Base-by-base conservation (phyloP, 1,284 basidiomycete genomes). In the Macrocystidia cucumis region DNA sequence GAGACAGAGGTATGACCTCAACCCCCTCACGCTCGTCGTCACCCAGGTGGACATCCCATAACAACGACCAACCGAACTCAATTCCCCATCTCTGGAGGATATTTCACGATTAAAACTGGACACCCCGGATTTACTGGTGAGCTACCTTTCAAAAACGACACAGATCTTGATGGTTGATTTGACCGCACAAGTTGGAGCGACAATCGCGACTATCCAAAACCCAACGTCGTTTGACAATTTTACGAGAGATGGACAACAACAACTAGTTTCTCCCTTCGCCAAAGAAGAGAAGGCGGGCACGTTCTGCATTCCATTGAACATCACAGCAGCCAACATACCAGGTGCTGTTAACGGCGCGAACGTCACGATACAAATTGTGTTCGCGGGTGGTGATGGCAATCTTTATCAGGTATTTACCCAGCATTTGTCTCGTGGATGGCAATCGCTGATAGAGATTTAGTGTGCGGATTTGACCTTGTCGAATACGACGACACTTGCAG, bases 401-500 rank as follows among this genome's bases (percentile, higher is more conserved):
- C 57, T 78, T 11, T 77, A 67, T 49, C 76, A 79, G 59, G 69
- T 63, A n/a, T n/a, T n/a, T n/a, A n/a, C n/a, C n/a, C n/a, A n/a
- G n/a, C n/a, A n/a, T n/a, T n/a, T n/a, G n/a, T n/a, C n/a, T n/a
- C n/a, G n/a, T n/a, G n/a, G n/a, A n/a, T n/a, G n/a, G n/a, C n/a
- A n/a, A n/a, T n/a, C n/a, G n/a, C n/a, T n/a, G n/a, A n/a, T n/a
- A n/a, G n/a, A n/a, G n/a, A n/a, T n/a, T n/a, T n/a, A n/a, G n/a
- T n/a, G n/a, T n/a, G n/a, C n/a, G n/a, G n/a, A n/a, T n/a, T n/a
- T n/a, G n/a, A n/a, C n/a, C n/a, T n/a, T 27, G 7, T 27, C 25
- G 25, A 7, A 7, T 27, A 12, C 25, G 25, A n/a, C n/a, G n/a
- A 27, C n/a, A n/a, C n/a, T 27, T 7, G 7, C 25, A 7, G 7